Base-by-base conservation (phyloP, 2,329 filamentous ascomycete species). In the Fusarium sp. region DNA sequence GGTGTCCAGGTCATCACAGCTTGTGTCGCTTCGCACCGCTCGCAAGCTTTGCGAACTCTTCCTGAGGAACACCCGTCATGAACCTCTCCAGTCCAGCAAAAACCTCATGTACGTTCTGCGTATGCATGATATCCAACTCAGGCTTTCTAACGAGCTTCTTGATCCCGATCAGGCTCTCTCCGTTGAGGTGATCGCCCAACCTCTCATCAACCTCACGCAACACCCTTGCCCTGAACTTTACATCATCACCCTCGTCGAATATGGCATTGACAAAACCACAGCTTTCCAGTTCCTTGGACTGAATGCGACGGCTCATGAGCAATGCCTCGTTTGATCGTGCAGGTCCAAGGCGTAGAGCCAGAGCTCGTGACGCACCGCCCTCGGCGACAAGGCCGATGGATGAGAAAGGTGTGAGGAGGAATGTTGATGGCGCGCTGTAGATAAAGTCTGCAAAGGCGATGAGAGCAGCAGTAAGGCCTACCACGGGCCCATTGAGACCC, bases 1-100 rank as follows among this genome's bases (percentile, higher is more conserved):
- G 10, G 23, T 15, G 23, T 15, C 44, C 33, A 17, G 19, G 10
- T 44, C n/a, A 20, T 71, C 25, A 97, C 78, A 98, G 81, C 83
- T 98, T 98, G 82, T 99, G 96, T 77, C 90, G 93, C 88, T 97
- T 98, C 85, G 96, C 88, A 14, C 95, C 94, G 65, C 84, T 88
- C 2, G 93, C 93, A 76, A 98, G 82, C 84, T 92, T 94, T 74
- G 85, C 82, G 77, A 98, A 98, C 83, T 98, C 93, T 78, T 91
- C 86, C 83, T 97, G 94, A 20, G 96, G 96, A 43, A 94, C 84
- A 0, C 94, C 94, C 63, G 82, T 87, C 70, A 92, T 78, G 75
- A 98, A 97, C 61, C 94, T 83, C 65, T 94, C 90, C 75, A 98
- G 77, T 0, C 94, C 95, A 4, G 87, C 90, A 82, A 97, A 94